Evolutionary conservation across 2,329 filamentous ascomycete species (phyloP).

Genomic region (Verticillium isaacii): DNA sequence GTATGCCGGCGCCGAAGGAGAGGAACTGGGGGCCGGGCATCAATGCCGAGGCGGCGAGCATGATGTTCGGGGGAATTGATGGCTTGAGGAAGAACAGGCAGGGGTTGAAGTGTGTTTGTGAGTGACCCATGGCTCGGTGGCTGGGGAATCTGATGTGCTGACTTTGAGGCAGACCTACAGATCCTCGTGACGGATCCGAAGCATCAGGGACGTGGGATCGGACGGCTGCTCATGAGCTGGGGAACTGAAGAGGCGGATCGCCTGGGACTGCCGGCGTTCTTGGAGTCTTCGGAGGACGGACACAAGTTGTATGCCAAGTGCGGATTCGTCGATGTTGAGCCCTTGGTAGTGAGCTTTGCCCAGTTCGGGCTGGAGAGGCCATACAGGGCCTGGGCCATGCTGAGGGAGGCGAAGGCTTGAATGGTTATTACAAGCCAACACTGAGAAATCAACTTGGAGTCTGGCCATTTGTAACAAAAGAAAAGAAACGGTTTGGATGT

Average conservation of each 20-base stretch:
- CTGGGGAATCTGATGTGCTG: neutral
- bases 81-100: constrained; percentile 22
- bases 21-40: constrained; percentile 20
- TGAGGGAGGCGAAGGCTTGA: constrained; percentile 6
- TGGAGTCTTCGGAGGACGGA: constrained; percentile 29
- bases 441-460: too few species aligned
- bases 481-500: too few species aligned
- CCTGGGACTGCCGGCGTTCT: constrained; percentile 27
- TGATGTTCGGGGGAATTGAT: constrained; percentile 25
- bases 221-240: constrained; percentile 26
- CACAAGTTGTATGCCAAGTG: constrained; percentile 27
- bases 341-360: constrained; percentile 3
- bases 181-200: constrained; percentile 31
- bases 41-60: constrained; percentile 26
- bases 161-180: constrained; percentile 24
- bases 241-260: constrained; percentile 29
- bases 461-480: too few species aligned
- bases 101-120: constrained; percentile 29
- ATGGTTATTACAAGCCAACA: too few species aligned
- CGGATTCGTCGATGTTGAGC: constrained; percentile 26
- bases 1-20: constrained; percentile 15
- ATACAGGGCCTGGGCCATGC: constrained; percentile 11
- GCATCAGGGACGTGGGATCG: constrained; percentile 30
- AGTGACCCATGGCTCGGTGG: constrained; percentile 11
- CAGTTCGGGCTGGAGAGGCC: constrained; percentile 3